These are phyloP conservation scores for Phytophthora foliorum DNA, from an alignment of 352 stramenopile species.

Conservation along the genomic window DNA sequence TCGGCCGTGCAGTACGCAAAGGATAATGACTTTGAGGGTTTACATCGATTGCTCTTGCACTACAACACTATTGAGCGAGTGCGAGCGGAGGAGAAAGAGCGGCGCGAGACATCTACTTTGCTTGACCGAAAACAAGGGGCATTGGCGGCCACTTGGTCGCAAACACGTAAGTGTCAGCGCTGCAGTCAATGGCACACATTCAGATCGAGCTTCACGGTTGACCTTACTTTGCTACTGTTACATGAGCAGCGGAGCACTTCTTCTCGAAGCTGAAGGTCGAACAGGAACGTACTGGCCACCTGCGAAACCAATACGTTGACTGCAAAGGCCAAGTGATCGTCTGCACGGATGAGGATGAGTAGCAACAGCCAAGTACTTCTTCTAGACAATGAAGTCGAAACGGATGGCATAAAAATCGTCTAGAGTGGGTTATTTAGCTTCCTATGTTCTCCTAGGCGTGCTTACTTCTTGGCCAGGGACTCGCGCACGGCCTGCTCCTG, in stretches of 20 bases:
- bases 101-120: slow-evolving; percentile 30
- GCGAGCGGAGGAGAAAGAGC: slow-evolving; percentile 41
- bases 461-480: slow-evolving; percentile 59
- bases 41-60: slow-evolving; percentile 55
- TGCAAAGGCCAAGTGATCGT: slow-evolving; percentile 60
- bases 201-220: slow-evolving; percentile 4
- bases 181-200: background rate
- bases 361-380: background rate
- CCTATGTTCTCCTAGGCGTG: slow-evolving; percentile 15
- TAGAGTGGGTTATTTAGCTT: slow-evolving; percentile 43
- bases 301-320: slow-evolving; percentile 74
- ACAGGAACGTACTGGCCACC: slow-evolving; percentile 56
- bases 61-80: slow-evolving; percentile 54
- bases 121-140: slow-evolving; percentile 53
- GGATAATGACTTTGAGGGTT: slow-evolving; percentile 39
- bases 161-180: slow-evolving; percentile 49
- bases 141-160: slow-evolving; percentile 60
- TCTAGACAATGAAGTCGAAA: background rate
- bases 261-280: slow-evolving; percentile 55
- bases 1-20: slow-evolving; percentile 57
- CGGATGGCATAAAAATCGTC: slow-evolving; percentile 36
- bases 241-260: slow-evolving; percentile 51
- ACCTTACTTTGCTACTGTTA: slow-evolving; percentile 17
- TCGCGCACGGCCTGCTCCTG: slow-evolving; percentile 80
- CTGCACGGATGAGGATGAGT: slow-evolving; percentile 45